Conservation (phyloP, 2,329 filamentous ascomycete genomes). For the Ophiostoma pallidulum region DNA sequence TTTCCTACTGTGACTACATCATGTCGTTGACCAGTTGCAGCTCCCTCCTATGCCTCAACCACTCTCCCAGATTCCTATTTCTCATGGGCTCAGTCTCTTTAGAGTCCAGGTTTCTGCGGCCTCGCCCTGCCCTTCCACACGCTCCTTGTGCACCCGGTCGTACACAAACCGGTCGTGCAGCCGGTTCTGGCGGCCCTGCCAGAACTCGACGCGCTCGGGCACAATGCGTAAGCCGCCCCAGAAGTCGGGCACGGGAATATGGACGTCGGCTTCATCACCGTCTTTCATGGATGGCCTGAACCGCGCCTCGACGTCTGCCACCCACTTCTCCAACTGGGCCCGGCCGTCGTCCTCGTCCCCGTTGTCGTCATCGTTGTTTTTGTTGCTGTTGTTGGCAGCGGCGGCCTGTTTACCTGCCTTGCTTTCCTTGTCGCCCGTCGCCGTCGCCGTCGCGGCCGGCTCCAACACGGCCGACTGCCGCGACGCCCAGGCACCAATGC, state of each 20-base stretch:
- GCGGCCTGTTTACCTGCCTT: too few relatives aligned
- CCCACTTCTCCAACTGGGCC: slow-evolving; percentile 64
- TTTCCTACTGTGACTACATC: too few relatives aligned
- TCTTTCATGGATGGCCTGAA: slow-evolving; percentile 73
- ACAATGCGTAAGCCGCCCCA: slow-evolving; percentile 88
- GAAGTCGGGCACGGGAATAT: slow-evolving; percentile 84
- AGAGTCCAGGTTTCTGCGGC: slow-evolving; percentile 46
- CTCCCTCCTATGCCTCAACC: background rate
- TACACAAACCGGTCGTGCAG: slow-evolving; percentile 93
- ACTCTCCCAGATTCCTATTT: too few relatives aligned
- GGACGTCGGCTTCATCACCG: slow-evolving; percentile 58
- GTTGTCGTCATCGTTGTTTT: slow-evolving; percentile 12
- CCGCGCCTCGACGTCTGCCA: slow-evolving; percentile 62
- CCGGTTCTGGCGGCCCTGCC: slow-evolving; percentile 82
- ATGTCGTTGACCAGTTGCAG: too few relatives aligned
- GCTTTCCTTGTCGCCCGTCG: too few relatives aligned
- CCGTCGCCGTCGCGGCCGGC: slow-evolving; percentile 29
- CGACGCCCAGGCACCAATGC: slow-evolving; percentile 90
- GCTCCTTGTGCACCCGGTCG: slow-evolving; percentile 43
- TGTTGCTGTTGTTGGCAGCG: slow-evolving; percentile 19
- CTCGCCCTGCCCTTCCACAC: slow-evolving; percentile 25
- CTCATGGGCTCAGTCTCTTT: slow-evolving; percentile 62
- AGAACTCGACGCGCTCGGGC: slow-evolving; percentile 87
- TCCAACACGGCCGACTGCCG: slow-evolving; percentile 70
- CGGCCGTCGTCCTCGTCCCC: slow-evolving; percentile 54